Conservation (phyloP, 2,329 filamentous ascomycete species). For the Cytospora piceicola region DNA sequence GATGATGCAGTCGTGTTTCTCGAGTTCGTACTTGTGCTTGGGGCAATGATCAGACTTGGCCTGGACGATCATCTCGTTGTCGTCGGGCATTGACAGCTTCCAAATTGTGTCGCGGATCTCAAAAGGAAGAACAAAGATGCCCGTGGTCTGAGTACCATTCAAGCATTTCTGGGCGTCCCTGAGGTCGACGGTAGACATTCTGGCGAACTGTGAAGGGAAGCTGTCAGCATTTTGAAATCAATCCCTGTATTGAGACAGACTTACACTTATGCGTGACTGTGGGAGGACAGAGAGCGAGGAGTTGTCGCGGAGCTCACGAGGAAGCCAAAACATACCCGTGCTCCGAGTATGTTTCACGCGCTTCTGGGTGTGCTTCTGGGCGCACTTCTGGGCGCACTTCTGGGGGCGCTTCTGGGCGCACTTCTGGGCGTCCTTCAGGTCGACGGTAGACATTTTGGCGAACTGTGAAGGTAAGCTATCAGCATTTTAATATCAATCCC, state of each 20-base stretch:
- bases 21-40: not conserved
- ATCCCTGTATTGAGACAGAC: not conserved
- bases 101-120: not conserved
- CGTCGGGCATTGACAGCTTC: not conserved
- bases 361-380: too few species aligned
- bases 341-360: too few species aligned
- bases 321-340: too few species aligned
- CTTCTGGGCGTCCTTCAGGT: not conserved
- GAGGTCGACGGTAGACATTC: not conserved
- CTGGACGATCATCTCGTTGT: not conserved
- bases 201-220: not conserved
- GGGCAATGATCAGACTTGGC: not conserved
- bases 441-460: not conserved
- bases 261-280: not conserved
- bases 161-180: too few species aligned
- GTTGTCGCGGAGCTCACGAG: too few species aligned
- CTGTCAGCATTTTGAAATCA: not conserved
- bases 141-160: not conserved
- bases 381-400: too few species aligned
- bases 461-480: not conserved
- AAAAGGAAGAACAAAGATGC: not conserved
- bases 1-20: not conserved
- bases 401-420: too few species aligned
- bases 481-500: not conserved
- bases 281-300: too few species aligned